A percentile compares a stretch with the other conserved stretches of the same genome.
phyloP scores from a whole-genome alignment of 768 basidiomycete species.

The Pisolithus microcarpus region DNA sequence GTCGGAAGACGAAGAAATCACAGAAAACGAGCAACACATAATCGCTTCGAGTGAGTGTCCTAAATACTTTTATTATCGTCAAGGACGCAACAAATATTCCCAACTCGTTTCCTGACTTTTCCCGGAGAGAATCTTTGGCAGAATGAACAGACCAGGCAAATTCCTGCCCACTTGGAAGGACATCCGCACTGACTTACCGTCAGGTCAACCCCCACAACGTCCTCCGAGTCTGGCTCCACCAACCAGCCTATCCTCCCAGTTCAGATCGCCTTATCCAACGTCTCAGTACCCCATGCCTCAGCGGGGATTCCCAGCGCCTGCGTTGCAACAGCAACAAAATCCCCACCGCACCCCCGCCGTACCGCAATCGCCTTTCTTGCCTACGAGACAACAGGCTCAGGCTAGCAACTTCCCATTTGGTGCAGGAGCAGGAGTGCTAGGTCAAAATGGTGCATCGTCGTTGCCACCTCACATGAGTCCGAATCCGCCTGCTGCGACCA shows the following conservation, averaged over 20 bases:
- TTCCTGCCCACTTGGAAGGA: slow-evolving; percentile 5
- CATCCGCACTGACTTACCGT: slow-evolving; percentile 16
- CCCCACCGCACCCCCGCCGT: slow-evolving; percentile 54
- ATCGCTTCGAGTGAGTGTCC: slow-evolving; percentile 4
- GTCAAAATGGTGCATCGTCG: slow-evolving; percentile 48
- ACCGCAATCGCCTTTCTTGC: slow-evolving; percentile 58
- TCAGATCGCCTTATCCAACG: slow-evolving; percentile 45
- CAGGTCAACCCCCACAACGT: slow-evolving; percentile 78
- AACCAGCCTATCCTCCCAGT: slow-evolving; percentile 55
- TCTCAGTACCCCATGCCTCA: slow-evolving; percentile 28
- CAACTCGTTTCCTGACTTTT: too few relatives aligned
- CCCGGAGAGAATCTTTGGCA: not conserved
- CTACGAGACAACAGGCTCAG: slow-evolving; percentile 45
- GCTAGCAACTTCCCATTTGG: slow-evolving; percentile 56
- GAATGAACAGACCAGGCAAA: slow-evolving; percentile 58
- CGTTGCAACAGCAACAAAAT: slow-evolving; percentile 48
- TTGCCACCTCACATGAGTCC: slow-evolving; percentile 54
- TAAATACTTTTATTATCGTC: not conserved
- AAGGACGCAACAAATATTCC: too few relatives aligned
- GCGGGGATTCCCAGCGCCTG: slow-evolving; percentile 30
- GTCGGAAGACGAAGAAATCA: slow-evolving; percentile 6
- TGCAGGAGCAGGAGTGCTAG: slow-evolving; percentile 30
- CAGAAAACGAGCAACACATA: slow-evolving; percentile 10
- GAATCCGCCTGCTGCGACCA: slow-evolving; percentile 30
- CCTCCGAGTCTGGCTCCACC: slow-evolving; percentile 68